Evolutionary conservation across 371 early-diverging fungal species (phyloP), one percentile per base, ranked within the genome.

Genomic region (Saksenaea vasiformis): DNA sequence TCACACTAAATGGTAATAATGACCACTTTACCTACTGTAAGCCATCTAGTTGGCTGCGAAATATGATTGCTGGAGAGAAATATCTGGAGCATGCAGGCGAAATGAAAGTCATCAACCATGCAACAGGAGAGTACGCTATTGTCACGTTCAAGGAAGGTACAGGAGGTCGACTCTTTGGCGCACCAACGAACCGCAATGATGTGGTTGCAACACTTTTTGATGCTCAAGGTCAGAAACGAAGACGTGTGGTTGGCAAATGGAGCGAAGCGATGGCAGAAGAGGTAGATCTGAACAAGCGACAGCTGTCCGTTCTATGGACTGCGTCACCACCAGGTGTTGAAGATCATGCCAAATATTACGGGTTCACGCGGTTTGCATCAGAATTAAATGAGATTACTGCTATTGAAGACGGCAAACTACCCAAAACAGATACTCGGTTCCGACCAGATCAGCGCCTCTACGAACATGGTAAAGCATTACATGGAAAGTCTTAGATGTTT

Each of bases 401-500:
- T 10, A 74, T 88, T 4, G 88, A 88, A 37, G 73, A 70, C 19
- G 77, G 73, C 5, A 68, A 79, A 44, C 53, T 96, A 38, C 96
- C 97, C n/a, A 83, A 67, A 54, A 96, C 98, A 1, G 98, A 97
- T 71, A 91, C 95, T 2, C 82, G 98, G n/a, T 86, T 86, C 66
- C 87, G 98, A 7, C 91, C 96, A 3, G 98, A 97, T 74, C 95
- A 96, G 76, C 74, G 91, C 10, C 66, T 90, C 19, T 87, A 88
- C 75, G 94, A 92, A 70, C 73, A 90, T 59, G 96, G 95, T 35
- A 75, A 8, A 28, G 7, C 2, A 31, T 2, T 36, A n/a, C 28
- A 5, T 1, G 27, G 15, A 22, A 19, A 14, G 8, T 36, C 19
- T 39, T 41, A 24, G 38, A 38, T 14, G 28, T 28, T 47, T 39